Conservation (phyloP, 805 yeast genomes). For the Ogataea parapolymorpha region DNA sequence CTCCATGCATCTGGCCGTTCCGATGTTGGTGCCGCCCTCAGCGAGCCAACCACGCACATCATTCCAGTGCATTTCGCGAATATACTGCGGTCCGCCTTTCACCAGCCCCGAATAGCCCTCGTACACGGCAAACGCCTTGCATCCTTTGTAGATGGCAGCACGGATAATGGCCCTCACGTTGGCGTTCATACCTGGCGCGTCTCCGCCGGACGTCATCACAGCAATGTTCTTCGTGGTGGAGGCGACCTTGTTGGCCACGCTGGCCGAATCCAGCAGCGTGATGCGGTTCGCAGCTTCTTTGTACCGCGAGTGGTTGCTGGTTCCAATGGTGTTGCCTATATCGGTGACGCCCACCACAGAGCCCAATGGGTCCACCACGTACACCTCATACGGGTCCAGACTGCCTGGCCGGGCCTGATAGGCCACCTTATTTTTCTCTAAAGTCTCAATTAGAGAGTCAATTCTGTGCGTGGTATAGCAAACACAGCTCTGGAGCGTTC, state of each 20-base stretch:
- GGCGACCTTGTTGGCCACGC: constrained; percentile 1
- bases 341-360: constrained; percentile 76
- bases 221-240: constrained; percentile 48
- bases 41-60: constrained; percentile 70
- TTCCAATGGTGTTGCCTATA: constrained; percentile 48
- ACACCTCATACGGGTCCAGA: constrained; percentile 70
- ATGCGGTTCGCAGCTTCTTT: constrained; percentile 1
- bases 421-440: constrained; percentile 32
- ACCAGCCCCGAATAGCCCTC: constrained; percentile 78
- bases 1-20: constrained; percentile 71
- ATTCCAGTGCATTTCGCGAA: constrained; percentile 65
- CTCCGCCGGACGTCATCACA: constrained; percentile 81
- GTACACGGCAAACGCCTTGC: constrained; percentile 63
- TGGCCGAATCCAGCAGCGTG: not conserved
- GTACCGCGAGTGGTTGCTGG: constrained; percentile 18
- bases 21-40: constrained; percentile 74
- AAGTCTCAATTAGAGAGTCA: constrained; percentile 34
- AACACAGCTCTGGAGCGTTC: constrained; percentile 42
- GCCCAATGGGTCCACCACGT: constrained; percentile 81
- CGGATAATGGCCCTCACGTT: constrained; percentile 71
- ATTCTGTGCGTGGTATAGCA: constrained; percentile 47
- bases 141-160: constrained; percentile 60
- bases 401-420: constrained; percentile 69
- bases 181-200: constrained; percentile 80
- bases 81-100: constrained; percentile 52